phyloP scores from a whole-genome alignment of 257 asterid genomes.

The Voacanga thouarsii region DNA sequence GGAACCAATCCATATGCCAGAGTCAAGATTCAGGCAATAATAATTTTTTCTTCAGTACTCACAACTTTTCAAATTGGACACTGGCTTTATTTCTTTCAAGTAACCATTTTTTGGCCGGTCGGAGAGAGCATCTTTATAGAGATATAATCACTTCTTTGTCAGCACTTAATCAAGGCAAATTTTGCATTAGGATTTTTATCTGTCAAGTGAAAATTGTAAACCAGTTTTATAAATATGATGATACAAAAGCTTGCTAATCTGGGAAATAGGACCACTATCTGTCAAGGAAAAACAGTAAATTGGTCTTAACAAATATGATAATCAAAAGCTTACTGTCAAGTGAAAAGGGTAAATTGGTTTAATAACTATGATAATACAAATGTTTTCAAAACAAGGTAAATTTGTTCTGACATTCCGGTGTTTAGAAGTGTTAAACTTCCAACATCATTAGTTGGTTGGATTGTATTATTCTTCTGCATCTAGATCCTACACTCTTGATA shows the following conservation, averaged over 20 bases:
- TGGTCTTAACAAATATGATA: background rate
- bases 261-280: no score
- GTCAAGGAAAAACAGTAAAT: background rate
- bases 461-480: background rate
- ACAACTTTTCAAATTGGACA: background rate
- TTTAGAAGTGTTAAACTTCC: background rate
- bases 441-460: background rate
- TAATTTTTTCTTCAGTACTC: slow-evolving; percentile 1
- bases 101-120: background rate
- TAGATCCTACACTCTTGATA: background rate
- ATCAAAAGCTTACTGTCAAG: background rate
- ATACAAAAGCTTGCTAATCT: no score
- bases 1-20: slow-evolving; percentile 39
- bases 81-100: background rate
- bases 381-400: background rate
- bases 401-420: background rate
- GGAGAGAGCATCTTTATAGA: background rate
- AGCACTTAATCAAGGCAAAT: background rate
- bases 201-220: background rate
- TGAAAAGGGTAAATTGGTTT: background rate
- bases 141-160: background rate
- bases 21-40: slow-evolving; percentile 38
- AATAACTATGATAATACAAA: background rate
- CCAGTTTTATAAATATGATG: no score
- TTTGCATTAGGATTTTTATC: background rate